phyloP scores from a whole-genome alignment of 441 rosid species.

The Raphanus hybrid region DNA sequence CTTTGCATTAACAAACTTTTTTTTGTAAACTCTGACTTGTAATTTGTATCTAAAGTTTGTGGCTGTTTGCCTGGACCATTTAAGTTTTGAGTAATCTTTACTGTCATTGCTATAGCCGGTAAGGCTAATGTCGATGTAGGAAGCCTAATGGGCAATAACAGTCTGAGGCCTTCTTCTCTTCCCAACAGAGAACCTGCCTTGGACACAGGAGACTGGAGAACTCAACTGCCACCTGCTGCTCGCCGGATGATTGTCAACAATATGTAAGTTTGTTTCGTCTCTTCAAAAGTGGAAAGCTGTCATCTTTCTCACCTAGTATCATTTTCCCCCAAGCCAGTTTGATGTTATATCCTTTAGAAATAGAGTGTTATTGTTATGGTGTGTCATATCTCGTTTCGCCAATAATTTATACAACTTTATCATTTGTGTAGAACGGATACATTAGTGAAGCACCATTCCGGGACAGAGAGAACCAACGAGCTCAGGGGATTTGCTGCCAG shows the following conservation, averaged over 20 bases:
- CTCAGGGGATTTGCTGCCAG: conserved; percentile 55
- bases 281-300: too few relatives aligned
- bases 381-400: not conserved
- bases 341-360: too few relatives aligned
- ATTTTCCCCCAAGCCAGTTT: too few relatives aligned
- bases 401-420: not conserved
- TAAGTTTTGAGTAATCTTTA: conserved; percentile 7
- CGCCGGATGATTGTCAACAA: conserved; percentile 76
- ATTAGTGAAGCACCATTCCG: conserved; percentile 55
- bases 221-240: conserved; percentile 57
- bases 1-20: too few relatives aligned
- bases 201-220: conserved; percentile 79
- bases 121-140: conserved; percentile 3
- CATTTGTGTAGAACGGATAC: conserved; percentile 46
- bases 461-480: conserved; percentile 55
- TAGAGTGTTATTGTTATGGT: too few relatives aligned
- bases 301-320: too few relatives aligned
- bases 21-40: too few relatives aligned
- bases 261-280: conserved; percentile 57
- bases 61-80: too few relatives aligned
- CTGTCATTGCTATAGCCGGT: conserved; percentile 9
- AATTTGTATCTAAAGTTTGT: too few relatives aligned
- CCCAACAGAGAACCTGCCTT: conserved; percentile 51
- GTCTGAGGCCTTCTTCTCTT: conserved; percentile 46
- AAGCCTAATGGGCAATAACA: conserved; percentile 47